Evolutionary conservation across 495 filamentous ascomycete genomes (phyloP).

Genomic region (Cladorrhinum samala): DNA sequence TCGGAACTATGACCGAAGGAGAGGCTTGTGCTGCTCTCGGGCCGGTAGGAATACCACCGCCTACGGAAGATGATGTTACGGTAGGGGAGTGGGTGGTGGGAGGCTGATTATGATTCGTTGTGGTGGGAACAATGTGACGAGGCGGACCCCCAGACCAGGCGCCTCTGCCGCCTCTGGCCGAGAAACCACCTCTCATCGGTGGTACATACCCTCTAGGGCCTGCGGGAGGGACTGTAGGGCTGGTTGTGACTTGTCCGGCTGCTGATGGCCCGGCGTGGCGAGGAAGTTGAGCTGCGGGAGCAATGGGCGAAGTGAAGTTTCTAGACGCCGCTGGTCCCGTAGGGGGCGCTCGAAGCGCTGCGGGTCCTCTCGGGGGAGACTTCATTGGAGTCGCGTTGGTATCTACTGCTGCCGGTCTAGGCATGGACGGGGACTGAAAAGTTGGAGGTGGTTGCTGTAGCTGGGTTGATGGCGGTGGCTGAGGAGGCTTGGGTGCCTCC

Average conservation of each 20-base stretch:
- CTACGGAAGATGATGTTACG: constrained; percentile 25
- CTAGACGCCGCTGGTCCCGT: constrained; percentile 40
- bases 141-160: constrained; percentile 28
- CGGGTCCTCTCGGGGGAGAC: constrained; percentile 44
- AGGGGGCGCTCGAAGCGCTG: constrained; percentile 40
- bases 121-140: constrained; percentile 20
- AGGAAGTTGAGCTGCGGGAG: constrained; percentile 21
- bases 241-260: constrained; percentile 24
- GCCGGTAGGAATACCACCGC: neutral
- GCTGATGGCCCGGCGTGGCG: constrained; percentile 28
- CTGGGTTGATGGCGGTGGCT: constrained; percentile 8
- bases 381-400: constrained; percentile 17
- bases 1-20: too few species aligned
- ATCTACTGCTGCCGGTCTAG: constrained; percentile 21
- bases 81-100: constrained; percentile 26
- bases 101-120: constrained; percentile 1
- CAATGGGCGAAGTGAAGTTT: constrained; percentile 28
- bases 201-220: constrained; percentile 44
- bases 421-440: neutral
- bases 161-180: constrained; percentile 35
- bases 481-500: constrained; percentile 25
- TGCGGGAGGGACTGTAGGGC: constrained; percentile 35
- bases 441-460: neutral
- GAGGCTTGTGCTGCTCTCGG: constrained; percentile 10
- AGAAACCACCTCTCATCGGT: constrained; percentile 29